Evolutionary conservation across 2,329 filamentous ascomycete species (phyloP).

Genomic region (Penicillium sp.): DNA sequence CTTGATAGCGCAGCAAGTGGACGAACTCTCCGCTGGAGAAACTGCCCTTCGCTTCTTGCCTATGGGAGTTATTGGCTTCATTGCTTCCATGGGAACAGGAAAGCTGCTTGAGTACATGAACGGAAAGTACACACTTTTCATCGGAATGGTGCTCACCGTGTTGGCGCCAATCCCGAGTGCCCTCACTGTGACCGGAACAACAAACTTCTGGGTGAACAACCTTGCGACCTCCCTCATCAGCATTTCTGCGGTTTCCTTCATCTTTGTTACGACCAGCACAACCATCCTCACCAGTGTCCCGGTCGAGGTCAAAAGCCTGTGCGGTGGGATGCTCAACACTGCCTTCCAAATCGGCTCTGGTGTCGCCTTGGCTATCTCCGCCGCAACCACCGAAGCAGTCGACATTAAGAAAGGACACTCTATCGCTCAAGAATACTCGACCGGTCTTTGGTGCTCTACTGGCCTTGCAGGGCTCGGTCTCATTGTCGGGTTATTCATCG

Average conservation of each 20-base stretch:
- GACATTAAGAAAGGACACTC: constrained; percentile 36
- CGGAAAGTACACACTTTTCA: constrained; percentile 35
- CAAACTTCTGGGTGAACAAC: constrained; percentile 37
- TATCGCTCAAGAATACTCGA: constrained; percentile 36
- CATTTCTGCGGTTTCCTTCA: constrained; percentile 40
- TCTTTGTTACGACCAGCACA: constrained; percentile 43
- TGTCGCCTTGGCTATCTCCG: constrained; percentile 39
- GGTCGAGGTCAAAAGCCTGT: constrained; percentile 40
- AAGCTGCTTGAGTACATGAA: constrained; percentile 39
- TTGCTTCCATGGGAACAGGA: constrained; percentile 34
- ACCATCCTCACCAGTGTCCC: constrained; percentile 41
- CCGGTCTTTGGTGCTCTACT: constrained; percentile 42
- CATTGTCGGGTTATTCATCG: constrained; percentile 14
- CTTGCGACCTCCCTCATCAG: constrained; percentile 40
- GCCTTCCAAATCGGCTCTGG: constrained; percentile 44
- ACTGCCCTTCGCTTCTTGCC: constrained; percentile 42
- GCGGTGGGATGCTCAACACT: constrained; percentile 43
- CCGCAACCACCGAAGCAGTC: constrained; percentile 38
- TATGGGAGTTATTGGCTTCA: constrained; percentile 41
- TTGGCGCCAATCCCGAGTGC: constrained; percentile 37
- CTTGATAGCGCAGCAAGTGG: constrained; percentile 40
- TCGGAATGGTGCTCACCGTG: constrained; percentile 35
- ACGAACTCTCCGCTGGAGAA: constrained; percentile 37
- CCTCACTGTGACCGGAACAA: constrained; percentile 21
- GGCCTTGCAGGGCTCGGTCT: constrained; percentile 39